phyloP scores from a whole-genome alignment of 1,284 basidiomycete species.

The Meira nashicola region DNA sequence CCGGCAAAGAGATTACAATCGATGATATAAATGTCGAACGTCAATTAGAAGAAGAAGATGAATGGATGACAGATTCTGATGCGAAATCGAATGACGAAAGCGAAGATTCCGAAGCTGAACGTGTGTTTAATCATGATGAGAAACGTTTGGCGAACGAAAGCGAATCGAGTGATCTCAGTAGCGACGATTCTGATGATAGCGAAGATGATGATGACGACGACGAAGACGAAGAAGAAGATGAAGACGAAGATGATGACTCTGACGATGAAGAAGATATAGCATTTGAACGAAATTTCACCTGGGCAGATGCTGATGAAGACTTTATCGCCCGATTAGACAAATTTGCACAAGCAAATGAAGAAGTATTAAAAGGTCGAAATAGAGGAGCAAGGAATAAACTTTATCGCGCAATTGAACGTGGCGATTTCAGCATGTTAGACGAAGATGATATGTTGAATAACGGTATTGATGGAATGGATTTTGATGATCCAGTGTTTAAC shows the following conservation, averaged over 20 bases:
- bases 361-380: slow-evolving; percentile 11
- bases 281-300: slow-evolving; percentile 54
- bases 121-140: slow-evolving; percentile 17
- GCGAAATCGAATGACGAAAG: slow-evolving; percentile 17
- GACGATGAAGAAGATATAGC: slow-evolving; percentile 38
- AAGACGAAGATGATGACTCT: slow-evolving; percentile 12
- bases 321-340: slow-evolving; percentile 62
- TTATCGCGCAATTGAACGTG: slow-evolving; percentile 65
- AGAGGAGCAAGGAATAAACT: slow-evolving; percentile 60
- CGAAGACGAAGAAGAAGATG: slow-evolving; percentile 14
- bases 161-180: slow-evolving; percentile 14
- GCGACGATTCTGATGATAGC: slow-evolving; percentile 20
- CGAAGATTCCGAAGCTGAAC: background rate
- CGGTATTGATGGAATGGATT: slow-evolving; percentile 4
- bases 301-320: slow-evolving; percentile 65
- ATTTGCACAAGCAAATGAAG: slow-evolving; percentile 13
- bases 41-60: slow-evolving; percentile 34
- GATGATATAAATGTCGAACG: slow-evolving; percentile 36
- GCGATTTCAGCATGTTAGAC: slow-evolving; percentile 58
- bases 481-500: slow-evolving; percentile 20
- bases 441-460: slow-evolving; percentile 7
- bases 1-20: slow-evolving; percentile 34
- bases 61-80: slow-evolving; percentile 33
- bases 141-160: slow-evolving; percentile 15
- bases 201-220: slow-evolving; percentile 3